phyloP scores from a whole-genome alignment of 1,284 basidiomycete species.

The Heterobasidion annosum region DNA sequence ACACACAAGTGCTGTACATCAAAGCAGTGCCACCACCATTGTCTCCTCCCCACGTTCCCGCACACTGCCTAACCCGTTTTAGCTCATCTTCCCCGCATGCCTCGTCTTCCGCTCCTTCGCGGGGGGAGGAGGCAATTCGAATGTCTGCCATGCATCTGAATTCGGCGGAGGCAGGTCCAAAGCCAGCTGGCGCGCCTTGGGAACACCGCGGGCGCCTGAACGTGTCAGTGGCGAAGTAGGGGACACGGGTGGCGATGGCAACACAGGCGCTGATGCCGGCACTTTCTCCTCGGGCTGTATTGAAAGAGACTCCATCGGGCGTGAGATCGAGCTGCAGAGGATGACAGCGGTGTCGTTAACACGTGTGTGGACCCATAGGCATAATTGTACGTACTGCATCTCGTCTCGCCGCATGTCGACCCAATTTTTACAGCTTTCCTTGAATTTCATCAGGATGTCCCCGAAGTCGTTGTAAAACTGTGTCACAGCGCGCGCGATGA shows the following conservation, averaged over 20 bases:
- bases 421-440: conserved; percentile 70
- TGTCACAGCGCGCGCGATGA: background rate
- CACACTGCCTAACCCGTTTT: background rate
- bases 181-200: conserved; percentile 8
- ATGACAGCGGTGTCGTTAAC: background rate
- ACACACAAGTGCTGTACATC: too few species aligned
- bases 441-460: conserved; percentile 64
- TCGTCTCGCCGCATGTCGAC: conserved; percentile 62
- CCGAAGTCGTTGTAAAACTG: conserved; percentile 83
- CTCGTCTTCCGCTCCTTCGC: conserved; percentile 13
- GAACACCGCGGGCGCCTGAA: background rate
- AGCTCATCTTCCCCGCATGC: conserved; percentile 15
- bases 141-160: conserved; percentile 38
- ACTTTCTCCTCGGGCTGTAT: conserved; percentile 6
- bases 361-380: background rate
- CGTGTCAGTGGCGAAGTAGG: background rate
- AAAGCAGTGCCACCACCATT: too few species aligned
- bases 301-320: conserved; percentile 15
- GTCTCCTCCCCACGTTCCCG: too few species aligned
- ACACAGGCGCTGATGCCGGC: background rate
- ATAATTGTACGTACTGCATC: conserved; percentile 24
- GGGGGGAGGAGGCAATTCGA: conserved; percentile 24
- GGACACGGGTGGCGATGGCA: background rate
- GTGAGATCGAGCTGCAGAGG: conserved; percentile 14
- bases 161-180: conserved; percentile 34